Base-by-base conservation (phyloP, 441 rosid species). In the Euphorbia corollata region DNA sequence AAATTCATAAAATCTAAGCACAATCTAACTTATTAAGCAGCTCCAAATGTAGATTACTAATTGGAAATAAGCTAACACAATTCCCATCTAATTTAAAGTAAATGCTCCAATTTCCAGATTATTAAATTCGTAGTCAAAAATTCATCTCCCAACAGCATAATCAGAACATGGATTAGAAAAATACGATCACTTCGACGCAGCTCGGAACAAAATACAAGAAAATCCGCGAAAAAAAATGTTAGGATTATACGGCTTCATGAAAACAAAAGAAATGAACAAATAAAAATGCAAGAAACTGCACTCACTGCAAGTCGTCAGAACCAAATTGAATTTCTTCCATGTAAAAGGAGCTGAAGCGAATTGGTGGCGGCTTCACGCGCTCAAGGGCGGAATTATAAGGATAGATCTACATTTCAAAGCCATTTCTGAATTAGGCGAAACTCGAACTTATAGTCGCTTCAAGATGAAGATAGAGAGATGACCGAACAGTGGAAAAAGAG, bases 341-440 rank as follows among this genome's bases (percentile, higher is more conserved):
- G n/a, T n/a, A n/a, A n/a, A n/a, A n/a, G 58, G 30, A 54, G 58
- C 58, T 22, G 58, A 54, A 20, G 13, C 20, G 30, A 22, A 54
- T 20, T 0, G 13, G 15, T 22, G 6, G 58, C 0, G 30, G 30
- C 20, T 54, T 36, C 56, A 20, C 58, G 58, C 58, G 58, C 15
- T 22, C 30, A 54, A 20, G 3, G 24, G 24, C 58, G 30, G 58
- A 15, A 8, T 22, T 6, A 20, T 22, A 0, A 8, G 12, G 60
- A 56, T 56, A 36, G 60, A 56, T 56, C 60, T 24, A 56, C 6
- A 12, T 23, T 56, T 56, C 60, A 24, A 11, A 56, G 60, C 32
- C 60, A 24, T 56, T 10, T 12, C 27, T 23, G n/a, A 56, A 11
- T 20, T 20, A 47, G 23, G 24, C 30, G 58, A 54, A 54, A 54